phyloP scores from a whole-genome alignment of 139 green algal species.

The Pleodorina starrii region DNA sequence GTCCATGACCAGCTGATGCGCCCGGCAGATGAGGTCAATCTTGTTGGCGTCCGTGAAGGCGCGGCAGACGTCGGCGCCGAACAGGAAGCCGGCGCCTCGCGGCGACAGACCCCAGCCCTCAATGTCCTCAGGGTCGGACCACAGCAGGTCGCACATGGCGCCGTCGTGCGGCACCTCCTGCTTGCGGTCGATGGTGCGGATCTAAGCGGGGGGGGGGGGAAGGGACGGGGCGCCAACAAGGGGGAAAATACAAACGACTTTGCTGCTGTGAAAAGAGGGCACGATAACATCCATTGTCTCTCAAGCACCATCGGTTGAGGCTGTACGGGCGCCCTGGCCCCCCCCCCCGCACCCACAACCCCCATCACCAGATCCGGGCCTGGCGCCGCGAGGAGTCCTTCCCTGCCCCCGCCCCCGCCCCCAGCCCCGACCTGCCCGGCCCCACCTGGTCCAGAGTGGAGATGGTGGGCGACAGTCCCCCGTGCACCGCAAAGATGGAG shows the following conservation, averaged over 20 bases:
- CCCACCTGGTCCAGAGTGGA: constrained; percentile 95
- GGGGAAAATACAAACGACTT: too few relatives aligned
- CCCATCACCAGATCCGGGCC: too few relatives aligned
- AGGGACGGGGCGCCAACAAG: too few relatives aligned
- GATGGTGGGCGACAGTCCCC: constrained; percentile 96
- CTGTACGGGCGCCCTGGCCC: too few relatives aligned
- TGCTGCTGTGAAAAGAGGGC: too few relatives aligned
- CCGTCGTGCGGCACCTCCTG: constrained; percentile 99
- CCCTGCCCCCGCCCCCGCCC: too few relatives aligned
- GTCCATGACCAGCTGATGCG: constrained; percentile 97
- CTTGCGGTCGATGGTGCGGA: constrained; percentile 97
- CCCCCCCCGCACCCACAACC: too few relatives aligned
- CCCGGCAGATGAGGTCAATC: constrained; percentile 89
- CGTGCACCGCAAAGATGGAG: constrained; percentile 97
- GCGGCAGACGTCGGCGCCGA: constrained; percentile 93
- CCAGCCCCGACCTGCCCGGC: too few relatives aligned
- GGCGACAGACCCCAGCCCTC: constrained; percentile 95
- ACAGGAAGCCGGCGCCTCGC: constrained; percentile 93
- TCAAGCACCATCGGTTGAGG: too few relatives aligned
- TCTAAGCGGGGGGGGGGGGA: constrained; percentile 70
- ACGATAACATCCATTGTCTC: too few relatives aligned
- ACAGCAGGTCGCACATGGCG: constrained; percentile 99
- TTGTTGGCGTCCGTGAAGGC: constrained; percentile 84
- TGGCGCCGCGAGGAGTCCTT: too few relatives aligned
- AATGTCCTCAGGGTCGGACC: constrained; percentile 98